Conservation (phyloP, 1,139 yeast genomes). For the Nakaseomyces kungkrabaensis region DNA sequence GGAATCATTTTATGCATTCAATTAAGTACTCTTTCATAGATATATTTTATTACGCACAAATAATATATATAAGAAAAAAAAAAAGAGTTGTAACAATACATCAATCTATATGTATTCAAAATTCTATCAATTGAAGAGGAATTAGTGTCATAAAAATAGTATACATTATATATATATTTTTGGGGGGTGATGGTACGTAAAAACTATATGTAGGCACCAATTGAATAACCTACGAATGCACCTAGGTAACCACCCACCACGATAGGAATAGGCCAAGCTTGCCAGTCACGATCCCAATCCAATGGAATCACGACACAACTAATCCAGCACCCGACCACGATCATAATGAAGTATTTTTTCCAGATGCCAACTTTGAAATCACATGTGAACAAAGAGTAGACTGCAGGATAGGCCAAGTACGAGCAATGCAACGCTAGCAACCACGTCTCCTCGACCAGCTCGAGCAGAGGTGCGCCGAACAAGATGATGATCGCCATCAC, state of each 20-base stretch:
- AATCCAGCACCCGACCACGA: slow-evolving; percentile 74
- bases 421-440: slow-evolving; percentile 59
- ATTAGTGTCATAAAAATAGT: background rate
- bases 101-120: background rate
- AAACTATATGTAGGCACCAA: slow-evolving; percentile 23
- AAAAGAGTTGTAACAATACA: background rate
- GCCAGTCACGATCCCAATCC: slow-evolving; percentile 99
- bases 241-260: slow-evolving; percentile 75
- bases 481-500: slow-evolving; percentile 45
- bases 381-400: slow-evolving; percentile 55
- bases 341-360: slow-evolving; percentile 36
- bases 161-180: no score
- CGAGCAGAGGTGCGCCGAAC: slow-evolving; percentile 80
- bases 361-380: slow-evolving; percentile 44
- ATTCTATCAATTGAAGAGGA: background rate
- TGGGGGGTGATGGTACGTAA: background rate
- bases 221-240: slow-evolving; percentile 45
- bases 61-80: no score
- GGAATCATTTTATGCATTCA: slow-evolving; percentile 12
- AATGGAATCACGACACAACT: slow-evolving; percentile 91
- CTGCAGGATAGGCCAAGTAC: slow-evolving; percentile 41
- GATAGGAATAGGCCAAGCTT: slow-evolving; percentile 89
- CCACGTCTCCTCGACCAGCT: slow-evolving; percentile 48
- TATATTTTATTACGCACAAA: background rate
- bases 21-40: background rate